Percentiles rank a stretch among this genome's conserved stretches.
These are phyloP conservation scores for Aspergillus carbonarius DNA, from an alignment of 2,329 filamentous ascomycete genomes.

Conservation along the genomic window DNA sequence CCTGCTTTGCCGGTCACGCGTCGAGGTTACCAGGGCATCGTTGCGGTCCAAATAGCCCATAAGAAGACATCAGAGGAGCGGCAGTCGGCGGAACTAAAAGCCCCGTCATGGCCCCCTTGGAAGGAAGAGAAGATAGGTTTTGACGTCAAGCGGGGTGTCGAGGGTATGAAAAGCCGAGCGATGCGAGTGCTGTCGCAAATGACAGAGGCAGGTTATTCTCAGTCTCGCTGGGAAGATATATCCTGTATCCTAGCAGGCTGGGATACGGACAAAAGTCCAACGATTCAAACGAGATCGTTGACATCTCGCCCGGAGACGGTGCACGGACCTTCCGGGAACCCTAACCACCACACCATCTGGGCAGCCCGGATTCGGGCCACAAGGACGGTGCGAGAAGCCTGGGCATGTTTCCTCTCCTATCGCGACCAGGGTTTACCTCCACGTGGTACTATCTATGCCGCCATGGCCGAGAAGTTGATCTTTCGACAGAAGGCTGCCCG, in stretches of 20 bases:
- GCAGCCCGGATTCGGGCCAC: constrained; percentile 59
- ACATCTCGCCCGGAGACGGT: constrained; percentile 32
- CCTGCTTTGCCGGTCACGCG: constrained; percentile 58
- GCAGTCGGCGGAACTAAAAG: constrained; percentile 60
- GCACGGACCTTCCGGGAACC: constrained; percentile 13
- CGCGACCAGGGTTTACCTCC: constrained; percentile 43
- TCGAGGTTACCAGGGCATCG: constrained; percentile 57
- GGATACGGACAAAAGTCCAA: constrained; percentile 63
- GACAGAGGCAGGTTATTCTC: constrained; percentile 59
- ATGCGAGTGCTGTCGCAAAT: constrained; percentile 56
- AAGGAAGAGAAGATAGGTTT: constrained; percentile 62
- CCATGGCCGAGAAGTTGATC: constrained; percentile 59
- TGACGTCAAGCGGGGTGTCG: constrained; percentile 57
- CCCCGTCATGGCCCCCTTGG: constrained; percentile 65
- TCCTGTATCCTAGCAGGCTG: constrained; percentile 59
- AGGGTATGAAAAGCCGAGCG: constrained; percentile 59
- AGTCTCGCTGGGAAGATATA: constrained; percentile 53
- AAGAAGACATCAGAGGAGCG: constrained; percentile 56
- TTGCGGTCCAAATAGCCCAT: constrained; percentile 57
- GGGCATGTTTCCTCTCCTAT: constrained; percentile 62
- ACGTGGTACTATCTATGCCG: constrained; percentile 50
- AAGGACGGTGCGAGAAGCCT: constrained; percentile 62
- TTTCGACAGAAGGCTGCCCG: constrained; percentile 33
- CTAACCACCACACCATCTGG: constrained; percentile 47
- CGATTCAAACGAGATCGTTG: constrained; percentile 58